phyloP scores from a whole-genome alignment of 1,284 basidiomycete genomes.

The Puccinia triticina region DNA sequence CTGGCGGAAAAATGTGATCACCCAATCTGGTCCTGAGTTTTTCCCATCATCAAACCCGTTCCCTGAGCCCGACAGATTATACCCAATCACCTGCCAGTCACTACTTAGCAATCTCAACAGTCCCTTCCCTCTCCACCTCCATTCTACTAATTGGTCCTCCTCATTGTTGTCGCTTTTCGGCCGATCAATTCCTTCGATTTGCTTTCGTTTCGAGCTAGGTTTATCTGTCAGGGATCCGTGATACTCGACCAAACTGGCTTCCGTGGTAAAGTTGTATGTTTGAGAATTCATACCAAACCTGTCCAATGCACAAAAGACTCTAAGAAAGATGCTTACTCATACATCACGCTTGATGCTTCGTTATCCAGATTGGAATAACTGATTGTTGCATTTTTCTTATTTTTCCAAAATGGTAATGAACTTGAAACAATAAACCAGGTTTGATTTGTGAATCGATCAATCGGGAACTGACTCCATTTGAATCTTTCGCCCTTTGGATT shows the following conservation, averaged over 20 bases:
- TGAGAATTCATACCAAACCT: not conserved
- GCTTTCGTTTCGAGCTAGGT: not conserved
- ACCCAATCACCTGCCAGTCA: constrained; percentile 65
- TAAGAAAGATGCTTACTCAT: constrained; percentile 11
- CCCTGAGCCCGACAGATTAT: constrained; percentile 55
- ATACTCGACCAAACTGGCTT: constrained; percentile 36
- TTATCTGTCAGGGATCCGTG: not conserved
- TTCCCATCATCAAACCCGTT: not conserved
- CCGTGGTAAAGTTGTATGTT: not conserved
- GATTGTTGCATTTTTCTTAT: constrained; percentile 38
- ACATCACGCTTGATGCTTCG: constrained; percentile 15
- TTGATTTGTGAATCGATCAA: constrained; percentile 21
- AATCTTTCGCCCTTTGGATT: constrained; percentile 6
- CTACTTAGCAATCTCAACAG: constrained; percentile 63
- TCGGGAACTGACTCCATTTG: constrained; percentile 25
- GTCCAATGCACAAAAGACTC: not conserved
- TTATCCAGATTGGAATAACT: constrained; percentile 29
- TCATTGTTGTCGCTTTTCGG: constrained; percentile 6
- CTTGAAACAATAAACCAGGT: constrained; percentile 43
- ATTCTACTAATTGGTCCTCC: not conserved
- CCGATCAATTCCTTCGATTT: constrained; percentile 37
- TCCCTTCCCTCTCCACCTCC: constrained; percentile 64
- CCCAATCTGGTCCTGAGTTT: constrained; percentile 62
- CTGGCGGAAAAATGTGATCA: constrained; percentile 65
- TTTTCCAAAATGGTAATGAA: constrained; percentile 42